A percentile compares a stretch with the other conserved stretches of the same genome.
Evolutionary conservation across 129 eudicot species (phyloP).

Genomic region (Deinandra increscens): DNA sequence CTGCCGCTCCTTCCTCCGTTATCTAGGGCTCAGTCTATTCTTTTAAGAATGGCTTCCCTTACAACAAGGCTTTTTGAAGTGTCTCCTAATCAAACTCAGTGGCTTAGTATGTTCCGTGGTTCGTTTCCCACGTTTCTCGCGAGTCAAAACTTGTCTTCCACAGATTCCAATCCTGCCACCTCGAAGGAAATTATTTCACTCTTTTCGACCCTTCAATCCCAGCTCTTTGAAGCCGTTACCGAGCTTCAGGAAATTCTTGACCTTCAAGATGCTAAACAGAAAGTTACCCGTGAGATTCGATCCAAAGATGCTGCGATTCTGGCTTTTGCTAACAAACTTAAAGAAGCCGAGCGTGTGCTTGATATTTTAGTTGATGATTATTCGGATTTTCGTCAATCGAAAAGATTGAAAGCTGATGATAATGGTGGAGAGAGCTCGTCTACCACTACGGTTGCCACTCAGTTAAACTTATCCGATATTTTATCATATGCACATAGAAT

Average conservation of each 20-base stretch:
- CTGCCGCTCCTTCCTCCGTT: constrained; percentile 91
- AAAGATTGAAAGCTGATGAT: constrained; percentile 55
- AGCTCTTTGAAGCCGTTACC: constrained; percentile 81
- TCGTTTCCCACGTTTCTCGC: constrained; percentile 72
- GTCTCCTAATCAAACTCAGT: constrained; percentile 74
- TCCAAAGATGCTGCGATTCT: constrained; percentile 67
- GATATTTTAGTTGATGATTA: constrained; percentile 91
- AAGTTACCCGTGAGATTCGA: constrained; percentile 60
- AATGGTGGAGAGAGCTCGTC: constrained; percentile 42
- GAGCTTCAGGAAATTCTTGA: constrained; percentile 98
- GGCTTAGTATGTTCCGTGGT: constrained; percentile 83
- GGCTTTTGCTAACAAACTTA: constrained; percentile 74
- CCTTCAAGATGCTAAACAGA: constrained; percentile 78
- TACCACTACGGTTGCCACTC: constrained; percentile 73
- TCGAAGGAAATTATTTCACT: constrained; percentile 61
- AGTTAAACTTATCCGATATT: constrained; percentile 62
- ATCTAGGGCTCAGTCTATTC: constrained; percentile 78
- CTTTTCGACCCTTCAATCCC: constrained; percentile 73
- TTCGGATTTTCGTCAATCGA: constrained; percentile 67
- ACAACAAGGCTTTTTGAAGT: constrained; percentile 77
- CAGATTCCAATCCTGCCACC: constrained; percentile 49
- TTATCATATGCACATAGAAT: constrained; percentile 80
- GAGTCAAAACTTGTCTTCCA: constrained; percentile 43
- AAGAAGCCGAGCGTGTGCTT: constrained; percentile 80
- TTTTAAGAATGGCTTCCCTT: constrained; percentile 75